These are phyloP conservation scores for Bremia lactucae DNA, from an alignment of 352 stramenopile species.

Conservation along the genomic window DNA sequence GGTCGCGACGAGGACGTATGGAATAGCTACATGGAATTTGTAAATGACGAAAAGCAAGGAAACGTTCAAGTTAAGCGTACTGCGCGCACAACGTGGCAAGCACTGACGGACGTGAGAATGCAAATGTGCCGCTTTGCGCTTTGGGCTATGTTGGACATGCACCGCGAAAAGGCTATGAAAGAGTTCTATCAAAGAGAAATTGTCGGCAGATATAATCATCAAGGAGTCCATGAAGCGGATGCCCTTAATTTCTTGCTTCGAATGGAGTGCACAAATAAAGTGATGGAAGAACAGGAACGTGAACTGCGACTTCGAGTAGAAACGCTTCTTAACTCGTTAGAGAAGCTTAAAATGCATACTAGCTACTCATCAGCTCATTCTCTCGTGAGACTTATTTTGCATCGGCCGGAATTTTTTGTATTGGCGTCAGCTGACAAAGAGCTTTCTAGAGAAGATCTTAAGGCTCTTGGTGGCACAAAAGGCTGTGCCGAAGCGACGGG, in stretches of 20 bases:
- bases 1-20: slow-evolving; percentile 20
- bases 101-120: slow-evolving; percentile 29
- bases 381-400: slow-evolving; percentile 53
- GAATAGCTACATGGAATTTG: slow-evolving; percentile 30
- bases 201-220: slow-evolving; percentile 28
- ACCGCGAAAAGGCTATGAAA: slow-evolving; percentile 20
- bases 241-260: slow-evolving; percentile 55
- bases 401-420: slow-evolving; percentile 36
- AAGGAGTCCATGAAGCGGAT: slow-evolving; percentile 44
- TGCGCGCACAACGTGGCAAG: slow-evolving; percentile 28
- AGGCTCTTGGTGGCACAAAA: not conserved
- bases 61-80: slow-evolving; percentile 13
- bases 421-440: not conserved
- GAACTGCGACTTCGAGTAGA: slow-evolving; percentile 29
- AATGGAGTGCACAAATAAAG: slow-evolving; percentile 44
- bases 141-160: slow-evolving; percentile 42
- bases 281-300: slow-evolving; percentile 22
- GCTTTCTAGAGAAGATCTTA: not conserved
- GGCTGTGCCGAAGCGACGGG: slow-evolving; percentile 12
- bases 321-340: slow-evolving; percentile 33
- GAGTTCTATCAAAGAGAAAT: slow-evolving; percentile 38
- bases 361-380: slow-evolving; percentile 55
- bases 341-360: slow-evolving; percentile 24
- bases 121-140: slow-evolving; percentile 57
- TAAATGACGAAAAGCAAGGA: slow-evolving; percentile 19